Evolutionary conservation across 352 stramenopile species (phyloP), one percentile per base, ranked within the genome.

Genomic region (Globisporangium cystogenes): DNA sequence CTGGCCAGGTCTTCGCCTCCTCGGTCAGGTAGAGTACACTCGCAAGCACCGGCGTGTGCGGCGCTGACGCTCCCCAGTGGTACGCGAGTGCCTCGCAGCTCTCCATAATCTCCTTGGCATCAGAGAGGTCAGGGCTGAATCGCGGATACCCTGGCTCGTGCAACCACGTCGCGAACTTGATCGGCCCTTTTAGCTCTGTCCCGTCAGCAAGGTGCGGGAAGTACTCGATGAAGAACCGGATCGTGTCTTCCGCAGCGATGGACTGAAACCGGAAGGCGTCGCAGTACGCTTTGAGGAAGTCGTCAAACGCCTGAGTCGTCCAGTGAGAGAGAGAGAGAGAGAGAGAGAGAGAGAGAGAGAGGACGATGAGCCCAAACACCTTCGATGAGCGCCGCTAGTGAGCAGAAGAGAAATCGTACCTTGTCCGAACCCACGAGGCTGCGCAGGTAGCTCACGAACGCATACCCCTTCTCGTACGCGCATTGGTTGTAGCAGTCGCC

Each of bases 401-500:
- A 43, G 16, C 10, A 29, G 35, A 21, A 35, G 14, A 23, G 15
- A 37, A n/a, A 33, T 5, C 49, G 11, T 68, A 85, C 77, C 64
- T 68, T 49, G 66, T 91, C 68, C 1, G 81, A 87, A 3, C 68
- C 77, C 16, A 85, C 81, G 1, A 91, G 64, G 43, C 60, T 76
- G 41, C 77, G 74, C 24, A 91, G 53, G 51, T 91, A 88, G 58
- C 76, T 87, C 3, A 91, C 77, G 36, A 91, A 91, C 3, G 65
- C 77, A 46, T 86, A 91, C 24, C 81, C 81, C 54, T 91, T 91
- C 54, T 91, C 81, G 62, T 91, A 91, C 8, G 81, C 81, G 57
- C 77, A 89, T 36, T 85, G 72, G 44, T 91, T 91, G 67, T 91
- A 91, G 59, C 77, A 89, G 39, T 91, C 81, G 24, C 81, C 77